These are phyloP conservation scores for Diospyros kaki DNA, from an alignment of 148 eudicot genomes.

Conservation along the genomic window DNA sequence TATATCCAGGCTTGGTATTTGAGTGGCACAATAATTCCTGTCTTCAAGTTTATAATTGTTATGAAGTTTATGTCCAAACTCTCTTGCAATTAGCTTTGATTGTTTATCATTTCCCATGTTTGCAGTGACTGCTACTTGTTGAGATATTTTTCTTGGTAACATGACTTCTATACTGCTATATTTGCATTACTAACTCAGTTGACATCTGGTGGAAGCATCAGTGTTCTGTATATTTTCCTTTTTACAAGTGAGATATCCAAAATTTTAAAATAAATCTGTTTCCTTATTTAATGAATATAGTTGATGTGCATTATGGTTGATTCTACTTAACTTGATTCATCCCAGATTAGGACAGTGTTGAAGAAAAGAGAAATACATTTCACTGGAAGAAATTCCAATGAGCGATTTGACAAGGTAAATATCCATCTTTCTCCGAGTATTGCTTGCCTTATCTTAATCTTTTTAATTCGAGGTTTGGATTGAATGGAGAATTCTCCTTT, in stretches of 20 bases:
- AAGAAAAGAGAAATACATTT: conserved; percentile 38
- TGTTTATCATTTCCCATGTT: not conserved
- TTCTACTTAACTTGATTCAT: not conserved
- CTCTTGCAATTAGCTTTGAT: not conserved
- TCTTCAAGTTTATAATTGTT: too few species aligned
- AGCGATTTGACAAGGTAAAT: conserved; percentile 56
- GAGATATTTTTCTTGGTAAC: not conserved
- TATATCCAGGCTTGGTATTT: too few species aligned
- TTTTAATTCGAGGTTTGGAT: not conserved
- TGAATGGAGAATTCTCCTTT: not conserved
- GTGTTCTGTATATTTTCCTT: not conserved
- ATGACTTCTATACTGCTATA: not conserved
- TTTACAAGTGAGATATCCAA: not conserved
- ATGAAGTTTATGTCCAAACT: not conserved
- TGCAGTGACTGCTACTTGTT: not conserved
- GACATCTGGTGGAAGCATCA: not conserved
- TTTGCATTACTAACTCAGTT: not conserved
- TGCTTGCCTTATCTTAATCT: not conserved
- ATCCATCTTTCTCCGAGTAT: not conserved
- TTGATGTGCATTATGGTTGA: conserved; percentile 4
- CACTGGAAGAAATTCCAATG: conserved; percentile 51
- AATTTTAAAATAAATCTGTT: not conserved
- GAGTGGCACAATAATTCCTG: too few species aligned
- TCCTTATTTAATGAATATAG: not conserved
- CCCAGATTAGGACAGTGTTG: conserved; percentile 41